A percentile compares a stretch with the other conserved stretches of the same genome.
Evolutionary conservation across 495 filamentous ascomycete genomes (phyloP).

Genomic region (Margaritispora aquatica): DNA sequence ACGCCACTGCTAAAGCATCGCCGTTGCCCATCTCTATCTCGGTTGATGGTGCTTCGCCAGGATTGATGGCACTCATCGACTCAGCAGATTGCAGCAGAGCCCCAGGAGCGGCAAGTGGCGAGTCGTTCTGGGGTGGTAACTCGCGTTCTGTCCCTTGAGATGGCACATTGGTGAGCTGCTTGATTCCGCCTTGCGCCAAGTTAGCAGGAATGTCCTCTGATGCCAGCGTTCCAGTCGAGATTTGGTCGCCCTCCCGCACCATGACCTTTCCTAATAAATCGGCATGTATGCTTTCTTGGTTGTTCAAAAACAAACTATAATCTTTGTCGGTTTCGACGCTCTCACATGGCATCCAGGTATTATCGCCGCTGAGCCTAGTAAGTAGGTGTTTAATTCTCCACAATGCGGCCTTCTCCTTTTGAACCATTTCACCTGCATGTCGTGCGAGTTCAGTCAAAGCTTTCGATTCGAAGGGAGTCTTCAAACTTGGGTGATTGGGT

Average conservation of each 20-base stretch:
- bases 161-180: background rate
- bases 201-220: conserved; percentile 12
- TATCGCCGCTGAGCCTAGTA: conserved; percentile 72
- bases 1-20: background rate
- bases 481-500: conserved; percentile 74
- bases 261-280: conserved; percentile 5
- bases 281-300: conserved; percentile 5
- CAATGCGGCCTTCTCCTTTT: conserved; percentile 67
- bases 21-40: background rate
- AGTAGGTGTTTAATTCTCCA: conserved; percentile 75
- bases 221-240: conserved; percentile 18
- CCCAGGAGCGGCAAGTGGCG: too few species aligned
- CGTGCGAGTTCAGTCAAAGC: conserved; percentile 73
- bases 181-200: background rate
- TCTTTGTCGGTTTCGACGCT: conserved; percentile 51
- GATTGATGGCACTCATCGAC: too few species aligned
- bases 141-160: too few species aligned
- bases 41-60: too few species aligned
- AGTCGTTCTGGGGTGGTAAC: too few species aligned
- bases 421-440: conserved; percentile 61
- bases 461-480: conserved; percentile 72
- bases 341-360: conserved; percentile 70
- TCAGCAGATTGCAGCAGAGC: too few species aligned
- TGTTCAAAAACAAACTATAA: conserved; percentile 38
- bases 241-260: conserved; percentile 18